A percentile compares a stretch with the other conserved stretches of the same genome.
These are phyloP conservation scores for Yarrowia phangngaensis DNA, from an alignment of 805 yeast species.

Conservation along the genomic window DNA sequence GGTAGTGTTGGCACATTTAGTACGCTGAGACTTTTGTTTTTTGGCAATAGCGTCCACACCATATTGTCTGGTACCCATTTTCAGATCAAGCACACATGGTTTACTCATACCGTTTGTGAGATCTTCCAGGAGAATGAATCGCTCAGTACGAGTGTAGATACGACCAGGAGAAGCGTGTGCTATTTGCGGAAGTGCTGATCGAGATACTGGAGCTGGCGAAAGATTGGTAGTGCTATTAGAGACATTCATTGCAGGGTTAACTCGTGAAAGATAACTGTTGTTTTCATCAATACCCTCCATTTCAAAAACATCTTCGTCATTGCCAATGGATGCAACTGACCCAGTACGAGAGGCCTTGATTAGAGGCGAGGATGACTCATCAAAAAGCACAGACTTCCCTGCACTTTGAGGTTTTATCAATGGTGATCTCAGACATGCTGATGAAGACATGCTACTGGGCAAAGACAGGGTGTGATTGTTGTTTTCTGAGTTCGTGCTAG, in stretches of 20 bases:
- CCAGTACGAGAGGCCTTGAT: constrained; percentile 17
- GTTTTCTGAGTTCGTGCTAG: constrained; percentile 1
- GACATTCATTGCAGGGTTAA: constrained; percentile 13
- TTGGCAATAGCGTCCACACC: constrained; percentile 82
- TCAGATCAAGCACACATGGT: constrained; percentile 91
- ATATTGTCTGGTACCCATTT: constrained; percentile 98
- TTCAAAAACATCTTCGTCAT: constrained; percentile 10
- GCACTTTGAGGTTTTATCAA: constrained; percentile 5
- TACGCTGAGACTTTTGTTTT: constrained; percentile 74
- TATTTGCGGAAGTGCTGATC: constrained; percentile 11
- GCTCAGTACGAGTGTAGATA: constrained; percentile 55
- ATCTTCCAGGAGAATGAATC: constrained; percentile 86
- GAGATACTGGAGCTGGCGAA: constrained; percentile 19
- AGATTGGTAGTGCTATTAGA: constrained; percentile 15
- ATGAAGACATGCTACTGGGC: constrained; percentile 10
- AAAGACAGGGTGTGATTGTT: constrained; percentile 14
- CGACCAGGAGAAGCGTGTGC: constrained; percentile 36
- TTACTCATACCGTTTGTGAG: constrained; percentile 72
- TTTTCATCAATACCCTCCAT: constrained; percentile 17
- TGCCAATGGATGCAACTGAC: constrained; percentile 12
- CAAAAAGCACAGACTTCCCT: constrained; percentile 17
- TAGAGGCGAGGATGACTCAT: constrained; percentile 7
- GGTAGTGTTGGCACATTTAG: constrained; percentile 78
- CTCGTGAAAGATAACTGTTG: background rate
- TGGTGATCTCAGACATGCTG: constrained; percentile 10